Evolutionary conservation across 345 rosid species (phyloP), one percentile per base, ranked within the genome.

Genomic region (Sisymbrium irio): DNA sequence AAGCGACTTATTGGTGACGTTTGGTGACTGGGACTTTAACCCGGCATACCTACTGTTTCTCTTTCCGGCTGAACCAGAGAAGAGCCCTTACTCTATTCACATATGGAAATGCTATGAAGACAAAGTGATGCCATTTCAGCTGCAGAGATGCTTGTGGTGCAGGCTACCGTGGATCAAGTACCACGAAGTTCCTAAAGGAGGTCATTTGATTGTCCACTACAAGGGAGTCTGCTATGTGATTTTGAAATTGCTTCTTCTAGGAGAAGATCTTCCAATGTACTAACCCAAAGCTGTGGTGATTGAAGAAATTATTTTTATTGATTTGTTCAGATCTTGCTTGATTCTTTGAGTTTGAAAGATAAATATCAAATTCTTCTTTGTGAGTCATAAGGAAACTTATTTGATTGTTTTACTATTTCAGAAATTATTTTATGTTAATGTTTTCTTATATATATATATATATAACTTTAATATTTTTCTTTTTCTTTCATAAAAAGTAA

Each of bases 31-130:
- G 98, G 93, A 85, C 32, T 94, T 94, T 42, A 95, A 91, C 77
- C 98, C 97, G 1, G 64, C 78, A 20, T 83, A 86, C 3, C 68
- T 91, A 50, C 50, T 73, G 4, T 74, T 88, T 25, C 98, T 88
- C 18, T 86, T 74, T 53, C 81, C 74, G 47, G 55, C 54, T 0
- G 56, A 33, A 37, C 51, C 59, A 3, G 66, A 69, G 44, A 64
- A 66, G 39, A 77, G 79, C 14, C 58, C 65, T 59, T 67, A 80
- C 53, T 77, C 81, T 17, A 89, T 91, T 74, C 92, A 93, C 57
- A 84, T 91, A 59, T 93, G 97, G 97, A 93, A 91, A 80, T 97
- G 98, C 20, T 69, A 67, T 14, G 90, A 89, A 77, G 98, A 94
- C 75, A 94, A 84, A 81, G 88, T 94, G 14, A 93, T 94, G 42